These are phyloP conservation scores for Scleroderma bovista DNA, from an alignment of 768 basidiomycete genomes.

Conservation along the genomic window DNA sequence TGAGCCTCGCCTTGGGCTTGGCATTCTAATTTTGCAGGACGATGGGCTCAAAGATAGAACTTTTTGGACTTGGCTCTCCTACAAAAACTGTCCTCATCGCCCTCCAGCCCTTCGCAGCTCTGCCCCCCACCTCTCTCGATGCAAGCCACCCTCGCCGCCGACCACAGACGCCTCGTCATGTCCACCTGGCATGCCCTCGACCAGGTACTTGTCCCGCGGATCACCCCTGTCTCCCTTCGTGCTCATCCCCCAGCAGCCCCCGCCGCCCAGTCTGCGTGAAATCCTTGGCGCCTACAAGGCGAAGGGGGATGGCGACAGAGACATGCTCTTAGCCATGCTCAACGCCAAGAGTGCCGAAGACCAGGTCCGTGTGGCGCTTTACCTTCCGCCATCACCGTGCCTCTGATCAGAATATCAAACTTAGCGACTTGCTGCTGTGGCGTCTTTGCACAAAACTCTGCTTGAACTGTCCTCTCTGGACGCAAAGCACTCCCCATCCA, in stretches of 20 bases:
- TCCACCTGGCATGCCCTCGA: slow-evolving; percentile 44
- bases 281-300: slow-evolving; percentile 81
- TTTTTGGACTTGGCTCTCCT: slow-evolving; percentile 39
- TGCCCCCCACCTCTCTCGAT: slow-evolving; percentile 14
- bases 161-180: slow-evolving; percentile 32
- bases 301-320: slow-evolving; percentile 88
- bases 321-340: slow-evolving; percentile 85
- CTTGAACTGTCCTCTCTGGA: slow-evolving; percentile 48
- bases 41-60: slow-evolving; percentile 41
- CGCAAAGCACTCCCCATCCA: slow-evolving; percentile 23
- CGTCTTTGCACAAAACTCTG: slow-evolving; percentile 64
- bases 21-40: slow-evolving; percentile 38
- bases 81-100: slow-evolving; percentile 30
- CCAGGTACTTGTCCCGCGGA: slow-evolving; percentile 30
- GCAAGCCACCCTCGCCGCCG: slow-evolving; percentile 13
- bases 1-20: slow-evolving; percentile 37
- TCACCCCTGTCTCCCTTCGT: not conserved
- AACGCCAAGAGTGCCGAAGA: slow-evolving; percentile 93
- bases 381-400: slow-evolving; percentile 1
- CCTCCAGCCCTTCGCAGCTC: slow-evolving; percentile 12
- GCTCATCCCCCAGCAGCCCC: slow-evolving; percentile 39
- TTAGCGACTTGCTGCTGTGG: slow-evolving; percentile 67
- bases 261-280: slow-evolving; percentile 79
- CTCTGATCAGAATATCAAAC: slow-evolving; percentile 6
- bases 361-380: slow-evolving; percentile 49